Percentiles rank a stretch among this genome's conserved stretches.
These are phyloP conservation scores for Xanthoceras sorbifolium DNA, from an alignment of 345 rosid species.

Conservation along the genomic window DNA sequence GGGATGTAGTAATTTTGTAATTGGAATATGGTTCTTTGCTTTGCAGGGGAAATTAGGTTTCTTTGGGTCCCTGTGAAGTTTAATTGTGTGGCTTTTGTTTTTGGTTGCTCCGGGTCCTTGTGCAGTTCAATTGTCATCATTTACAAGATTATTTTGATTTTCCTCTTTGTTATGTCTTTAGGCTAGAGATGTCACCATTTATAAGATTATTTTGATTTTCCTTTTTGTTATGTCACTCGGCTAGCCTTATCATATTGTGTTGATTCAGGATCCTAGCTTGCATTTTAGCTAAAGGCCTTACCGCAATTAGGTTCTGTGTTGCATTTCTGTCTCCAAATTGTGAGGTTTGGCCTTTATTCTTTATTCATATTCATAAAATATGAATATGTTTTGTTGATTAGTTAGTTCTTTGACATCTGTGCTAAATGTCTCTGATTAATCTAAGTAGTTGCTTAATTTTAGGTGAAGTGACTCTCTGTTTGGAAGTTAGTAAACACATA, in stretches of 20 bases:
- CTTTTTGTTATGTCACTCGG: not conserved
- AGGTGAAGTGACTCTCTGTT: not conserved
- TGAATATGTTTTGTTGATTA: not conserved
- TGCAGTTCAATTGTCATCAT: not conserved
- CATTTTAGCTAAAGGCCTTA: not conserved
- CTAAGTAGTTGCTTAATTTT: not conserved
- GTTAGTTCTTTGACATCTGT: not conserved
- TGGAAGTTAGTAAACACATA: not conserved
- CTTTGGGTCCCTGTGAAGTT: not conserved
- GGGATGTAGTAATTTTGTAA: not conserved
- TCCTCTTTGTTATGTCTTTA: not conserved
- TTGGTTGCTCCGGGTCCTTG: not conserved
- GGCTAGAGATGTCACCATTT: conserved; percentile 6
- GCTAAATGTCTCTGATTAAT: not conserved
- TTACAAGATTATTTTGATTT: not conserved
- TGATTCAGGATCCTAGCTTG: not conserved
- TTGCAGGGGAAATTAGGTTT: not conserved
- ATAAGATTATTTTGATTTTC: not conserved
- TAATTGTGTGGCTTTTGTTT: not conserved
- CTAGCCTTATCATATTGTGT: not conserved
- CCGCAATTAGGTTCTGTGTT: not conserved
- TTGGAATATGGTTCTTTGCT: not conserved
- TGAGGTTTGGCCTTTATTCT: not conserved
- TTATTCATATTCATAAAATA: not conserved
- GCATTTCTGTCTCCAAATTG: not conserved